Evolutionary conservation across 2,329 filamentous ascomycete genomes (phyloP).

Genomic region (Nigrospora oryzae): DNA sequence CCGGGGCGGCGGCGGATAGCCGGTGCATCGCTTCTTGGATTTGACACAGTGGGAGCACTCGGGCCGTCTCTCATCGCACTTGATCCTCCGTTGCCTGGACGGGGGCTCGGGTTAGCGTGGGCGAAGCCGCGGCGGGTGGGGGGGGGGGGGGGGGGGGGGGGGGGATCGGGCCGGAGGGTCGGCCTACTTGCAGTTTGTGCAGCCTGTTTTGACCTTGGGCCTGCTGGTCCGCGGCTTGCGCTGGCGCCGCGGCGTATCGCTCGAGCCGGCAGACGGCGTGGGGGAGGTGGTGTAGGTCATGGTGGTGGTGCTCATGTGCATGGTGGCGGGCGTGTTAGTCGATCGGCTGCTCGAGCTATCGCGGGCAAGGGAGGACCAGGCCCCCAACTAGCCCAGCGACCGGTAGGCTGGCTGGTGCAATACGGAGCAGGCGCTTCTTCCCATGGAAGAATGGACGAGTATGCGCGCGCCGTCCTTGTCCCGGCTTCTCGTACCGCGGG

Average conservation of each 20-base stretch:
- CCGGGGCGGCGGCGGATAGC: conserved; percentile 51
- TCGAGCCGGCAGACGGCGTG: conserved; percentile 3
- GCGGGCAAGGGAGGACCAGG: too few relatives aligned
- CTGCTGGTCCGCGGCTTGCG: conserved; percentile 39
- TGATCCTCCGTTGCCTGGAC: conserved; percentile 49
- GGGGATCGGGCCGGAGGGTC: conserved; percentile 2
- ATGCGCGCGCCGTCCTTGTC: too few relatives aligned
- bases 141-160: too few relatives aligned
- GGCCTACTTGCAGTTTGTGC: conserved; percentile 60
- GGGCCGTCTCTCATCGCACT: conserved; percentile 58
- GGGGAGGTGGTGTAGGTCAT: too few relatives aligned
- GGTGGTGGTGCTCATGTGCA: too few relatives aligned
- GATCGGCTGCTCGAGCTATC: too few relatives aligned
- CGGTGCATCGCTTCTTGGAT: conserved; percentile 49
- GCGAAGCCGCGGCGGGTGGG: conserved; percentile 1
- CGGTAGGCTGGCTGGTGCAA: too few relatives aligned
- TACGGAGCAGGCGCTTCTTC: too few relatives aligned
- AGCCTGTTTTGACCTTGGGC: conserved; percentile 59
- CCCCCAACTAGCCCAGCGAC: too few relatives aligned
- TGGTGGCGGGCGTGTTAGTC: too few relatives aligned
- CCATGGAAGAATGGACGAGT: too few relatives aligned
- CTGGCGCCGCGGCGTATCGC: conserved; percentile 17
- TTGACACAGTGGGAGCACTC: conserved; percentile 51
- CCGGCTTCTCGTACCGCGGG: too few relatives aligned
- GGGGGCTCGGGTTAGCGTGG: conserved; percentile 7